Conservation (phyloP, 306 rosid species). For the Styphnolobium japonicum region DNA sequence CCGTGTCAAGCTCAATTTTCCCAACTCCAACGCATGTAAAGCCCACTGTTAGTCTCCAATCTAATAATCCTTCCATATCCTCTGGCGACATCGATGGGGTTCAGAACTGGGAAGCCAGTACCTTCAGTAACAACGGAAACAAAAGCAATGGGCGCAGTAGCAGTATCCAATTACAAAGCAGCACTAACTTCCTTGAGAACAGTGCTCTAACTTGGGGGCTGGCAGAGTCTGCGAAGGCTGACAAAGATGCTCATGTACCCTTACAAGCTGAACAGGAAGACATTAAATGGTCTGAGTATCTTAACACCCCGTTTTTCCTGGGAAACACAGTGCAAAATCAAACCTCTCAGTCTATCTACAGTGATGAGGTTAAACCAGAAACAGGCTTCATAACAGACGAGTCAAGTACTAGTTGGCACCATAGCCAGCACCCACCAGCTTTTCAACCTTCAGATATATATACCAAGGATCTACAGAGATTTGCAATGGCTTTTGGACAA, state of each 20-base stretch:
- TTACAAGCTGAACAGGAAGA: slow-evolving; percentile 47
- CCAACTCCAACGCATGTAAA: slow-evolving; percentile 29
- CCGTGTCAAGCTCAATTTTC: slow-evolving; percentile 33
- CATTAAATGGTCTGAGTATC: slow-evolving; percentile 74
- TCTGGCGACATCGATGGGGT: slow-evolving; percentile 33
- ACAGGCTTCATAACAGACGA: slow-evolving; percentile 35
- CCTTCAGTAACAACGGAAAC: slow-evolving; percentile 28
- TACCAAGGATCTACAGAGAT: slow-evolving; percentile 74
- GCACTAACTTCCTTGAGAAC: slow-evolving; percentile 30
- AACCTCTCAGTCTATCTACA: slow-evolving; percentile 36
- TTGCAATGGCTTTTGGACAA: slow-evolving; percentile 77
- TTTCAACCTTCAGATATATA: slow-evolving; percentile 52
- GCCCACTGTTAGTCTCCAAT: slow-evolving; percentile 50
- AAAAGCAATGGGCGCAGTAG: slow-evolving; percentile 42
- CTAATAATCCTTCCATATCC: slow-evolving; percentile 38
- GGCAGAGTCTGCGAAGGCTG: slow-evolving; percentile 38
- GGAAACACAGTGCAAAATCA: slow-evolving; percentile 44
- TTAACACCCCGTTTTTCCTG: slow-evolving; percentile 50
- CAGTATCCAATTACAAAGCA: slow-evolving; percentile 37
- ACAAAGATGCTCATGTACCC: slow-evolving; percentile 17
- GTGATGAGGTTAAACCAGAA: slow-evolving; percentile 58
- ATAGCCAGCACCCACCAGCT: slow-evolving; percentile 34
- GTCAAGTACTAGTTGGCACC: slow-evolving; percentile 39
- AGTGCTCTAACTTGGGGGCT: slow-evolving; percentile 39
- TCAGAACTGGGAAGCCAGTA: slow-evolving; percentile 50